Percentiles rank a stretch among this genome's conserved stretches.
phyloP scores from a whole-genome alignment of 75 land plant genomes.

The Cryptomeria japonica region DNA sequence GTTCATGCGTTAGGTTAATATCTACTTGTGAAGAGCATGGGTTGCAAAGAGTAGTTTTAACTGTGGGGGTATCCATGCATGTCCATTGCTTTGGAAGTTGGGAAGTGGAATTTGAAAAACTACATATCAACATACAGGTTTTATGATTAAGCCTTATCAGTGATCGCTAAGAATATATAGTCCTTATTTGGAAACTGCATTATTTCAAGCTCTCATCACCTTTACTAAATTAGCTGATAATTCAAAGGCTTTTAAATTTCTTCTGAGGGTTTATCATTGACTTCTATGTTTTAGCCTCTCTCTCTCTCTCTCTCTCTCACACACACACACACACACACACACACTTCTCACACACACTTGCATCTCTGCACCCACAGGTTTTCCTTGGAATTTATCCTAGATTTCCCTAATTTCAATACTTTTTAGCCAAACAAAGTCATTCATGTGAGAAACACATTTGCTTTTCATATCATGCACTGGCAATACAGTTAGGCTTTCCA shows the following conservation, averaged over 20 bases:
- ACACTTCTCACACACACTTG: background rate
- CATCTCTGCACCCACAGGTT: background rate
- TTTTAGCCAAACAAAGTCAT: conserved; percentile 1
- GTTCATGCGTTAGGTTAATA: background rate
- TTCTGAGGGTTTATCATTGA: background rate
- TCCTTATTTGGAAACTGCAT: background rate
- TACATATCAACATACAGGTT: background rate
- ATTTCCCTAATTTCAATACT: background rate
- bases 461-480: background rate
- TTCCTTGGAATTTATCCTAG: background rate
- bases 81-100: background rate
- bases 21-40: background rate
- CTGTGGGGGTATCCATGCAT: background rate
- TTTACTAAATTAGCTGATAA: background rate
- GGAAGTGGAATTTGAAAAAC: background rate
- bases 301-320: background rate
- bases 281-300: background rate
- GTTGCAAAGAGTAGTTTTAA: background rate
- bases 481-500: background rate
- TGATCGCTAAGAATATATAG: background rate
- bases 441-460: background rate
- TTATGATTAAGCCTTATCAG: background rate
- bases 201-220: background rate
- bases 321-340: background rate
- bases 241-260: background rate